These are phyloP conservation scores for Aspergillus sojae DNA, from an alignment of 2,329 filamentous ascomycete species.

Conservation along the genomic window DNA sequence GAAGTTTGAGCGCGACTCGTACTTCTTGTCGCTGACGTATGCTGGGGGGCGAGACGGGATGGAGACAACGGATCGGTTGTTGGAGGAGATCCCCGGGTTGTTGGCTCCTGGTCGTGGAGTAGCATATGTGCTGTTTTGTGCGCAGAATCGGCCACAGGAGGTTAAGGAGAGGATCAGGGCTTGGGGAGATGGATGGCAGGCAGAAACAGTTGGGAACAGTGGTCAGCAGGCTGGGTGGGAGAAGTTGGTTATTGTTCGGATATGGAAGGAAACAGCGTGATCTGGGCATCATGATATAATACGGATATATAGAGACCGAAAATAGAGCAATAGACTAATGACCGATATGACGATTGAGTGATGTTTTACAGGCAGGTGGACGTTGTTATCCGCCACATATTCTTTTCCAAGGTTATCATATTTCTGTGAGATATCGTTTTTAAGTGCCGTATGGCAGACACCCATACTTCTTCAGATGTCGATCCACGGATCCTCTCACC, in stretches of 20 bases:
- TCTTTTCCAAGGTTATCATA: neutral
- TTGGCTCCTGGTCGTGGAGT: constrained; percentile 69
- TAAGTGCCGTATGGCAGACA: neutral
- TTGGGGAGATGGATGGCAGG: constrained; percentile 69
- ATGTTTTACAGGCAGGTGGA: neutral
- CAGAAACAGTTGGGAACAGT: constrained; percentile 76
- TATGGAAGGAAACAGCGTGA: constrained; percentile 63
- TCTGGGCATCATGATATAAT: neutral
- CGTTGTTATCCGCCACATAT: neutral
- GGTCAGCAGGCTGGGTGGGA: constrained; percentile 93
- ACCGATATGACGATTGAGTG: constrained; percentile 3
- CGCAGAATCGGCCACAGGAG: constrained; percentile 80
- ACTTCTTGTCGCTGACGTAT: constrained; percentile 82
- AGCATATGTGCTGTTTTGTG: constrained; percentile 86
- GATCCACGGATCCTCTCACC: neutral
- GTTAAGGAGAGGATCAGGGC: constrained; percentile 65
- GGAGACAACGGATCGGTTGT: constrained; percentile 83
- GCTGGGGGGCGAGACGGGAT: constrained; percentile 89
- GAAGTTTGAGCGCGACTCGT: constrained; percentile 77
- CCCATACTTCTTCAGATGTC: neutral
- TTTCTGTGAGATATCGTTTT: neutral
- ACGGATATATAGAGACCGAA: neutral
- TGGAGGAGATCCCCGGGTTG: constrained; percentile 67
- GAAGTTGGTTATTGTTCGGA: constrained; percentile 83
- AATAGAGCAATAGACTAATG: neutral